Conservation (phyloP, 805 yeast genomes). For the Ogataea ramenticola region DNA sequence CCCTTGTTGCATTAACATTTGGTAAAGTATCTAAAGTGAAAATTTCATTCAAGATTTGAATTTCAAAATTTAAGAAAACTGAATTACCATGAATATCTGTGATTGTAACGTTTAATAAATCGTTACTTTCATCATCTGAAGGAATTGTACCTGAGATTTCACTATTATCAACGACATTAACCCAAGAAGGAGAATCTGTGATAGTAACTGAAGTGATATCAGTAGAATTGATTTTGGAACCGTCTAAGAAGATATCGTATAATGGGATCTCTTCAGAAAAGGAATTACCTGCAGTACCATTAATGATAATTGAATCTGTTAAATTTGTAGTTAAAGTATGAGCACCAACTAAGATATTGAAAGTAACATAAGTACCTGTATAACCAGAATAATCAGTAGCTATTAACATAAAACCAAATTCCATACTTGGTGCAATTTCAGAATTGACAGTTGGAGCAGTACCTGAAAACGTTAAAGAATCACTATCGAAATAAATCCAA, state of each 20-base stretch:
- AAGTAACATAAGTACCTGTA: slow-evolving; percentile 62
- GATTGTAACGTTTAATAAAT: slow-evolving; percentile 45
- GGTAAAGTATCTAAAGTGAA: slow-evolving; percentile 49
- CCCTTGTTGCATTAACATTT: slow-evolving; percentile 62
- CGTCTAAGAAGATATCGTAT: slow-evolving; percentile 58
- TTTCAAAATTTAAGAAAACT: slow-evolving; percentile 49
- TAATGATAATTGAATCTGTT: slow-evolving; percentile 48
- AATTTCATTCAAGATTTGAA: slow-evolving; percentile 44
- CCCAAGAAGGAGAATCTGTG: slow-evolving; percentile 55
- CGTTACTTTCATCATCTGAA: slow-evolving; percentile 28
- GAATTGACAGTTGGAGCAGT: slow-evolving; percentile 85
- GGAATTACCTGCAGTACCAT: slow-evolving; percentile 56
- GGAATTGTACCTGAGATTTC: slow-evolving; percentile 55
- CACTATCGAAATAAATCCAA: slow-evolving; percentile 72
- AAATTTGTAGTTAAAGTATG: slow-evolving; percentile 69
- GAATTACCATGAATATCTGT: slow-evolving; percentile 54
- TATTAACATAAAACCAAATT: slow-evolving; percentile 62
- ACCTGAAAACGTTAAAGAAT: slow-evolving; percentile 66
- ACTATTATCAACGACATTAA: slow-evolving; percentile 32
- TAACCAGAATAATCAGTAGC: slow-evolving; percentile 76
- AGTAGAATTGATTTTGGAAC: slow-evolving; percentile 32
- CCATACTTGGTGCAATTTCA: slow-evolving; percentile 77
- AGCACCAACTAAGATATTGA: slow-evolving; percentile 78
- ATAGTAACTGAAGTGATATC: slow-evolving; percentile 51
- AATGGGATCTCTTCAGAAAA: slow-evolving; percentile 58